Evolutionary conservation across 176 grass and related monocot genomes (phyloP), one percentile per base, ranked within the genome.

Genomic region (bread wheat (Triticum aestivum)): DNA sequence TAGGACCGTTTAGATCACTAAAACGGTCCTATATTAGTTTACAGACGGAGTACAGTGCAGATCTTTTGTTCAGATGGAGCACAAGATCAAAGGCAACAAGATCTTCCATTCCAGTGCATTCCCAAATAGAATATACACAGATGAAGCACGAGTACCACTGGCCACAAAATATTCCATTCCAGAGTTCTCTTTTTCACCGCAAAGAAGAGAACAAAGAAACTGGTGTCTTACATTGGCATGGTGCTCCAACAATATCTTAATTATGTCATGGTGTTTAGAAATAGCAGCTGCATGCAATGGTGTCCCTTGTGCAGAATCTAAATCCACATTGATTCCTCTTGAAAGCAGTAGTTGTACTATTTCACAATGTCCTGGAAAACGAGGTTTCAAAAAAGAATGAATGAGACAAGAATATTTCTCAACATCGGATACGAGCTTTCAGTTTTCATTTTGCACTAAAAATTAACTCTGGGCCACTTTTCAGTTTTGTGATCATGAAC

Each of bases 331-430:
- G 24, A 49, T 29, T 75, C 72, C 72, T 75, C 72, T 49, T 17
- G 23, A 75, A 49, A 75, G 72, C 72, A 75, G 72, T 42, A 74
- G 23, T 26, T 47, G 41, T 52, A 75, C 73, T 52, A 75, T 75
- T 75, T 75, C 72, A 29, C 41, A 75, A 7, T 12, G 23, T 75
- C 72, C 72, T 75, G 72, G 12, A 75, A 75, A 75, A 75, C 45
- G 3, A 75, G 6, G 4, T 47, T 75, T 15, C 6, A 75, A 27
- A 47, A 42, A 45, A 42, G 9, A 10, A 10, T 42, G 39, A 42
- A 42, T 39, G 38, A 42, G 39, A 42, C 9, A 42, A 42, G 39
- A 42, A 42, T 42, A 42, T 42, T 42, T 42, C 2, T 9, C 39
- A 42, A 42, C 39, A 47, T 54, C 1, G 51, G 15, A 0, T 54